Evolutionary conservation across 2,329 filamentous ascomycete genomes (phyloP).

Genomic region (Didymella exigua): DNA sequence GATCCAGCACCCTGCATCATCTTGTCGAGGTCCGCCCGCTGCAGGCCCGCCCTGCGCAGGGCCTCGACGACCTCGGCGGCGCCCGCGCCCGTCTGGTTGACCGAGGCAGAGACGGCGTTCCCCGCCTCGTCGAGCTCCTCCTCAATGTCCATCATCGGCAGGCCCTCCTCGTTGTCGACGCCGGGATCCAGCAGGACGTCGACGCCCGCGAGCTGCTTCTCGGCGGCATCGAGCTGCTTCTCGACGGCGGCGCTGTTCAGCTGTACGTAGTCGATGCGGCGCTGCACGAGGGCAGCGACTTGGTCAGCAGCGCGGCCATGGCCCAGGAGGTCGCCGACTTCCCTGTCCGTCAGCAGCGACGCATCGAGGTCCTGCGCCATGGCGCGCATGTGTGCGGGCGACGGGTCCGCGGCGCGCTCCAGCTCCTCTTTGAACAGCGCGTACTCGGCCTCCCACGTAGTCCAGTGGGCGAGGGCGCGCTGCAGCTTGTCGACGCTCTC

Average conservation of each 20-base stretch:
- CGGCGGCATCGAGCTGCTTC: constrained; percentile 71
- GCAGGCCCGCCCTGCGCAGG: constrained; percentile 75
- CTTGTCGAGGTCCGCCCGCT: constrained; percentile 38
- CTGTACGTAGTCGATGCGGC: constrained; percentile 86
- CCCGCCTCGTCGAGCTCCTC: constrained; percentile 92
- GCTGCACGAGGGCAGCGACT: constrained; percentile 70
- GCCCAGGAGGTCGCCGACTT: constrained; percentile 62
- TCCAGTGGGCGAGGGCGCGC: constrained; percentile 83
- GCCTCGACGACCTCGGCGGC: constrained; percentile 72
- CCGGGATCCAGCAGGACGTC: constrained; percentile 64
- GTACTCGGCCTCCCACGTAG: constrained; percentile 89
- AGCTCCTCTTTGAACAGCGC: constrained; percentile 87
- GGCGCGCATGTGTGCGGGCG: constrained; percentile 38
- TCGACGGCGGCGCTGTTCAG: constrained; percentile 77
- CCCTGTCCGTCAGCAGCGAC: constrained; percentile 66
- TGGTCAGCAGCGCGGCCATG: constrained; percentile 63
- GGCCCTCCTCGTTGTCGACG: constrained; percentile 67
- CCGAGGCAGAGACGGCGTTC: constrained; percentile 69
- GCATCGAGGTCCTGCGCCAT: constrained; percentile 67
- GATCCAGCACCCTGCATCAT: constrained; percentile 18
- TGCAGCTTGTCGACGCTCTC: constrained; percentile 74
- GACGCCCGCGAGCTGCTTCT: constrained; percentile 69
- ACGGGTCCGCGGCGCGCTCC: constrained; percentile 47
- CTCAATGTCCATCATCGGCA: constrained; percentile 86
- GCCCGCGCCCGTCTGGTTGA: constrained; percentile 65